These are phyloP conservation scores for Globisporangium radiosum DNA, from an alignment of 352 stramenopile species.

Conservation along the genomic window DNA sequence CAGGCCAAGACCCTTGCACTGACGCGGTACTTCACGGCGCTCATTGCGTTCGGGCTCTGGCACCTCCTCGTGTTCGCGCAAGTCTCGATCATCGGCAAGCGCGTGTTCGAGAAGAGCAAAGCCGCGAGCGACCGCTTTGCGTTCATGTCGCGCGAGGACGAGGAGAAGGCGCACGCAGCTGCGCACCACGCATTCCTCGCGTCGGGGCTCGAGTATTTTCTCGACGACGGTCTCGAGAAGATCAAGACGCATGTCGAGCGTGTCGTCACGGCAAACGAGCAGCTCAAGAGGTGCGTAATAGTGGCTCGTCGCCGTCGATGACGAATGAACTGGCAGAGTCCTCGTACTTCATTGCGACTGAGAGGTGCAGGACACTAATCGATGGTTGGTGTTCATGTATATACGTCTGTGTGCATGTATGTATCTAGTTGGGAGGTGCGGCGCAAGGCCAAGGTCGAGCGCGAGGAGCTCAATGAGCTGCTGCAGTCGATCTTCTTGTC, in stretches of 20 bases:
- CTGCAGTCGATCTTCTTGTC: constrained; percentile 61
- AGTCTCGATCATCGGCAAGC: constrained; percentile 68
- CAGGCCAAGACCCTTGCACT: constrained; percentile 64
- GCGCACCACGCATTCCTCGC: constrained; percentile 65
- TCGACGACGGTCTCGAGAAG: constrained; percentile 50
- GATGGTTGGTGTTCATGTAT: too few species aligned
- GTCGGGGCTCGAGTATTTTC: constrained; percentile 76
- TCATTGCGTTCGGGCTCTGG: constrained; percentile 71
- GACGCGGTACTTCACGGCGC: constrained; percentile 66
- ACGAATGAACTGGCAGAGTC: too few species aligned
- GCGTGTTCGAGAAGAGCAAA: constrained; percentile 63
- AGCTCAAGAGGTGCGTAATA: constrained; percentile 39
- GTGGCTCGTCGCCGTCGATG: background rate
- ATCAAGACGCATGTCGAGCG: constrained; percentile 62
- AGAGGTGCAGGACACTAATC: too few species aligned
- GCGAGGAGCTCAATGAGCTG: constrained; percentile 68
- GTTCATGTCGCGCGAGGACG: constrained; percentile 18
- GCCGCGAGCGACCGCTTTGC: constrained; percentile 7
- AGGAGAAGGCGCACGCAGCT: constrained; percentile 29
- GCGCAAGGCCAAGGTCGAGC: constrained; percentile 54
- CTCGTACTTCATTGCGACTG: too few species aligned
- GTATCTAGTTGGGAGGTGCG: constrained; percentile 51
- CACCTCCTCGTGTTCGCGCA: constrained; percentile 79
- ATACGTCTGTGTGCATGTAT: background rate
- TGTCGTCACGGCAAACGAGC: constrained; percentile 35